Conservation (phyloP, 805 yeast genomes). For the Candida ascalaphidarum region DNA sequence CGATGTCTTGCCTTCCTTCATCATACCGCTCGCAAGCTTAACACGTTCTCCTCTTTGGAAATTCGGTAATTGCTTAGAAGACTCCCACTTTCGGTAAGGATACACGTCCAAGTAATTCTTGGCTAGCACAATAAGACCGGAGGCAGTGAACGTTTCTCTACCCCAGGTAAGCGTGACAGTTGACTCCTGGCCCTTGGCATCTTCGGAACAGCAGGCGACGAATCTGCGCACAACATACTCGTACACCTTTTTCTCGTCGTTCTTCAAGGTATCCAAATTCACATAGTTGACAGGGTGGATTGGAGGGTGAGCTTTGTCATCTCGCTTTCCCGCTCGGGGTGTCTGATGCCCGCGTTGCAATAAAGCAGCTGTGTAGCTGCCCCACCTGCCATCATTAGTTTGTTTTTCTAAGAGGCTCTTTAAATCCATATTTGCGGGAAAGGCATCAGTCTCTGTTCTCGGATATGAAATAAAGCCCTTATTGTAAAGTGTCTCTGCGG, state of each 20-base stretch:
- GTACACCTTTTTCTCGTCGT: constrained; percentile 63
- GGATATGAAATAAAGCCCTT: constrained; percentile 89
- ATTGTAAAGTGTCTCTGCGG: constrained; percentile 82
- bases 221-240: constrained; percentile 82
- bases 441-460: constrained; percentile 91
- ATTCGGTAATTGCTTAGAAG: constrained; percentile 54
- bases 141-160: constrained; percentile 57
- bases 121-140: constrained; percentile 69
- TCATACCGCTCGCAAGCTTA: constrained; percentile 43
- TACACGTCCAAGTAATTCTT: constrained; percentile 76
- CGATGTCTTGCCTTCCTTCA: constrained; percentile 68
- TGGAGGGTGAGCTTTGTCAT: constrained; percentile 98
- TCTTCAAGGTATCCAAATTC: constrained; percentile 17
- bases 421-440: constrained; percentile 72
- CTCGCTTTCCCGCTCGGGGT: constrained; percentile 77
- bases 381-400: constrained; percentile 52
- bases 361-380: constrained; percentile 46
- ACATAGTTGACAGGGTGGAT: constrained; percentile 74
- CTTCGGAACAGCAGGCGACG: constrained; percentile 85
- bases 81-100: constrained; percentile 72
- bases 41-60: constrained; percentile 52
- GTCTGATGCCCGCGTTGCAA: constrained; percentile 28
- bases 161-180: constrained; percentile 69
- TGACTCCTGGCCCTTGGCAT: constrained; percentile 73
- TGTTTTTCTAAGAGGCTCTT: constrained; percentile 55